Base-by-base conservation (phyloP, 2,329 filamentous ascomycete species). In the Davidsoniella australis region DNA sequence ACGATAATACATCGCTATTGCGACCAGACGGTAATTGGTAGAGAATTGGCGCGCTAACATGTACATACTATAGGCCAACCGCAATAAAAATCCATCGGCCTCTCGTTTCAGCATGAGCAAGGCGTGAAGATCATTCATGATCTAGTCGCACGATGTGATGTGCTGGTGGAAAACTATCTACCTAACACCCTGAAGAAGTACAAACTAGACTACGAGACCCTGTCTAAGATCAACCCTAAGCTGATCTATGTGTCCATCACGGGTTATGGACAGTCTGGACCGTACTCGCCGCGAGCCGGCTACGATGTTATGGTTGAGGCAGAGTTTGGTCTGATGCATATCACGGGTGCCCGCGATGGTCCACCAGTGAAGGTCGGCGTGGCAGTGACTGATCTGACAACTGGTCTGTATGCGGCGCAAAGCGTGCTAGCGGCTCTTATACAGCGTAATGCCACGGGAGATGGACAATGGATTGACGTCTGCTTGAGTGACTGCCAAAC, bases 261-360 rank as follows among this genome's bases (percentile, higher is more conserved):
- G 0, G 91, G 91, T 1, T 98, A 96, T 60, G 91, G 91, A 2
- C 91, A 98, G 62, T 94, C 85, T 1, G 91, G 91, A 0, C 91
- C 91, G 0, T 94, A 94, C 64, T 78, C 81, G 5, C 76, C 79
- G 55, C 75, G 91, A 12, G 87, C 91, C 3, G 91, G 91, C 4
- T 98, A 98, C 70, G 91, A 98, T 64, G 91, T 98, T 57, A 98
- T 98, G 89, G 89, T 98, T 9, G 91, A 98, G 68, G 91, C 91
- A 53, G 91, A 96, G 62, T 88, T 98, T 66, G 91, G 91, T 1
- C 68, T 98, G 50, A 98, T 98, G 91, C 91, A 98, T 66, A 96
- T 98, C 58, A 98, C 91, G 0, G 91, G 91, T 29, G 75, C 76
- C 54, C 75, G 88, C 50, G 83, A 94, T 58, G 87, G 89, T 0